Evolutionary conservation across 2,329 filamentous ascomycete genomes (phyloP).

Genomic region (Geosmithia putterillii): DNA sequence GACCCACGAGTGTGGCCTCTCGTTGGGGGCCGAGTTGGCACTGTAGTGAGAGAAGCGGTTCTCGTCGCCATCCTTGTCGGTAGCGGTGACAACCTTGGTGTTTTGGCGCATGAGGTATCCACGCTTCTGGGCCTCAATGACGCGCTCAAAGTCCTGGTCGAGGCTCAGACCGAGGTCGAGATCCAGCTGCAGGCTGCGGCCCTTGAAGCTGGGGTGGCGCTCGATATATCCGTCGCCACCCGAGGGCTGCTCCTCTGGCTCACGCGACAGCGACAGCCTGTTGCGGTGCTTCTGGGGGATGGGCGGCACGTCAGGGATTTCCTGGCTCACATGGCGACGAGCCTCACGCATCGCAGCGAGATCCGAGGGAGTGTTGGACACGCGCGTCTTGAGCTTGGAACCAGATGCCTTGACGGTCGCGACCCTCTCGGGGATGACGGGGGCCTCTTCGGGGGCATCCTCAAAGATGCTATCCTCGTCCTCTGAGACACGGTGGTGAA

Average conservation of each 20-base stretch:
- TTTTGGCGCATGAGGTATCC: conserved; percentile 98
- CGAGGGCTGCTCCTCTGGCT: background rate
- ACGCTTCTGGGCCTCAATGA: conserved; percentile 96
- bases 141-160: conserved; percentile 84
- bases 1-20: conserved; percentile 85
- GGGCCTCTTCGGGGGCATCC: conserved; percentile 36
- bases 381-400: conserved; percentile 76
- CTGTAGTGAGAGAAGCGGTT: conserved; percentile 44
- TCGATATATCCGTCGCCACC: conserved; percentile 33
- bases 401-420: conserved; percentile 85
- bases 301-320: conserved; percentile 46
- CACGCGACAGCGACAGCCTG: conserved; percentile 33
- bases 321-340: conserved; percentile 72
- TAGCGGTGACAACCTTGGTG: conserved; percentile 93
- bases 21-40: conserved; percentile 59
- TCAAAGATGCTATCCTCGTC: conserved; percentile 16
- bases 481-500: conserved; percentile 54
- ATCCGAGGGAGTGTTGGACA: conserved; percentile 80
- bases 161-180: conserved; percentile 78
- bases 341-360: conserved; percentile 74
- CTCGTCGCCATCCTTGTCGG: conserved; percentile 55
- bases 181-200: conserved; percentile 70
- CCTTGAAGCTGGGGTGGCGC: conserved; percentile 63
- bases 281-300: conserved; percentile 50
- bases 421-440: conserved; percentile 64